Evolutionary conservation across 2,329 filamentous ascomycete genomes (phyloP), one percentile per base, ranked within the genome.

Genomic region (Hypoxylon sp.): DNA sequence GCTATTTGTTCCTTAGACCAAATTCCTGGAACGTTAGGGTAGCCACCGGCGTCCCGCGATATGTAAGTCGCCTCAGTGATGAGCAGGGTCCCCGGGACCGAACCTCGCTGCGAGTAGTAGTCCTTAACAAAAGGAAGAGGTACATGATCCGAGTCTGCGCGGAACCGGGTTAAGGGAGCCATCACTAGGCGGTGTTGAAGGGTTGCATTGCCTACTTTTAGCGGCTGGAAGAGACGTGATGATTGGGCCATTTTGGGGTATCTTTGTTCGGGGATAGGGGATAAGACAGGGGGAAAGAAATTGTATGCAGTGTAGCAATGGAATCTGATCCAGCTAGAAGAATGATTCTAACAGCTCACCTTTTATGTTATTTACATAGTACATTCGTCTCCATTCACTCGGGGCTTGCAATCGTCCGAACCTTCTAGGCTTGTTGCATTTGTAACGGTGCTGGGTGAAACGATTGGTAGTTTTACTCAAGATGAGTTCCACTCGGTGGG

Each of bases 41-140:
- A 85, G 13, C 84, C 83, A 52, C 84, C 83, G 32, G 77, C 82
- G 71, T 80, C 78, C 3, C 80, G 75, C 0, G 84, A 82, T 68
- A 88, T 83, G 53, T 84, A 79, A 6, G 85, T 85, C 0, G 81
- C 86, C 76, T 90, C 88, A 7, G 83, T 83, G 68, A 90, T 83
- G 34, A 90, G 78, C 3, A 90, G 76, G 1, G 75, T 76, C 7
- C 74, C 74, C 13, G 74, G 74, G 0, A 73, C 65, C 14, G 71
- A 70, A 17, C 70, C 74, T 17, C 75, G 73, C 43, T 77, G 75
- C 48, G 66, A 52, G 52, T 77, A 77, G 43, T 77, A 77, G 36
- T 75, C 71, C 58, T 77, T 75, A 30, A 78, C 77, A 19, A 84
- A 72, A 0, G 69, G 65, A 2, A 68, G 63, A 3, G 81, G 73